These are phyloP conservation scores for Onygenales sp. DNA, from an alignment of 2,329 filamentous ascomycete species.

Conservation along the genomic window DNA sequence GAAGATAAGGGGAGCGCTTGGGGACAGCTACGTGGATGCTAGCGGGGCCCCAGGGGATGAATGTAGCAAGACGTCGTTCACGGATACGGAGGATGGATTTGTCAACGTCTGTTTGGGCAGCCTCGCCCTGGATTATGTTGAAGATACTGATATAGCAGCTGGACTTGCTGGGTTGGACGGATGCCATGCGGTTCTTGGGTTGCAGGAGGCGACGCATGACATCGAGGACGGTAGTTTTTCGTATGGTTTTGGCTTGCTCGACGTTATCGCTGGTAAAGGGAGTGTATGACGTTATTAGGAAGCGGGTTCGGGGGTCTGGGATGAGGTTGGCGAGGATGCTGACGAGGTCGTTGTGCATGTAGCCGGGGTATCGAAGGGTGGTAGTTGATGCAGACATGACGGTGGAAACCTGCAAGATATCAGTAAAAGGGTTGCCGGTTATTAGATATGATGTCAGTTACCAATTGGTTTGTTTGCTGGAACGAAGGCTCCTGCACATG, in stretches of 20 bases:
- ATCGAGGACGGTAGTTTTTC: constrained; percentile 94
- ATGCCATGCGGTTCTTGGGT: constrained; percentile 99
- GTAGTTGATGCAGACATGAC: constrained; percentile 99
- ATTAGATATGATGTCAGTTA: constrained; percentile 26
- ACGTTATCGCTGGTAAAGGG: constrained; percentile 95
- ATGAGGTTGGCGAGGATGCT: constrained; percentile 94
- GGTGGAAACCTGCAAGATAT: constrained; percentile 60
- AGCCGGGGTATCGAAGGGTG: constrained; percentile 90
- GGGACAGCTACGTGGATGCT: constrained; percentile 96
- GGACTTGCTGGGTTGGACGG: constrained; percentile 86
- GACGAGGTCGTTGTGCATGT: constrained; percentile 99
- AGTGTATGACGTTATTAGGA: constrained; percentile 97
- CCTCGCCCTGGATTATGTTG: constrained; percentile 98
- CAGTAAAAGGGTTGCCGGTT: background rate
- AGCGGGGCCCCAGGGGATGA: constrained; percentile 96
- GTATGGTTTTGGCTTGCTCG: constrained; percentile 92
- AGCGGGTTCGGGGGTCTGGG: constrained; percentile 92
- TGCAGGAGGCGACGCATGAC: constrained; percentile 94
- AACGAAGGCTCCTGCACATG: constrained; percentile 95
- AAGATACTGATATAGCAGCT: constrained; percentile 99
- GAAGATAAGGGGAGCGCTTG: constrained; percentile 91
- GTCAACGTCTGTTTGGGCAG: constrained; percentile 94
- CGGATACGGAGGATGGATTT: constrained; percentile 95
- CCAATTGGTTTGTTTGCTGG: constrained; percentile 93
- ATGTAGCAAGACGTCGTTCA: constrained; percentile 84